Percentiles rank a stretch among this genome's conserved stretches.
These are phyloP conservation scores for Alternaria infectoria DNA, from an alignment of 2,329 filamentous ascomycete genomes.

Conservation along the genomic window DNA sequence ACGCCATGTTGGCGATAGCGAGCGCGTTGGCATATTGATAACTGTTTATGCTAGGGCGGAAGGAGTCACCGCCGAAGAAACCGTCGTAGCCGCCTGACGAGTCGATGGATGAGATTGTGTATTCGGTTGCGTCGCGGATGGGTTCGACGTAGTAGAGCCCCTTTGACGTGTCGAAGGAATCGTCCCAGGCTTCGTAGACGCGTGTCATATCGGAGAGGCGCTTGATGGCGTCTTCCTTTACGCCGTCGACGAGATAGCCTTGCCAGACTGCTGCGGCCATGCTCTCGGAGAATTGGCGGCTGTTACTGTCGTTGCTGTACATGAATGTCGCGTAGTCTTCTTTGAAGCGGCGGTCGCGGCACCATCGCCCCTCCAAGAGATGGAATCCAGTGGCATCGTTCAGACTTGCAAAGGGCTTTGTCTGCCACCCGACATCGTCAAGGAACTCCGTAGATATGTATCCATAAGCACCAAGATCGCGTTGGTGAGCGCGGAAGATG, in stretches of 20 bases:
- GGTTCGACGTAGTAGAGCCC: constrained; percentile 54
- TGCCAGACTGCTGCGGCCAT: constrained; percentile 52
- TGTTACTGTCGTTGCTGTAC: constrained; percentile 48
- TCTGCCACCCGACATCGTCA: constrained; percentile 53
- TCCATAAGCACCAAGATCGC: constrained; percentile 51
- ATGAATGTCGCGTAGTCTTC: constrained; percentile 54
- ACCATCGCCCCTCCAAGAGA: constrained; percentile 54
- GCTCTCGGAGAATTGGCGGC: constrained; percentile 53
- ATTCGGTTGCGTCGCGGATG: constrained; percentile 54
- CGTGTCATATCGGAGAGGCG: constrained; percentile 47
- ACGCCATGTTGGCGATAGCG: constrained; percentile 51
- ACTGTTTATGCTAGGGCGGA: constrained; percentile 54
- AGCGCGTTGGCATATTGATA: constrained; percentile 54
- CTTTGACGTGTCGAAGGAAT: constrained; percentile 50
- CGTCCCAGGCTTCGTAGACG: constrained; percentile 49
- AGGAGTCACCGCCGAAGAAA: constrained; percentile 50
- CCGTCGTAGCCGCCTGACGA: constrained; percentile 50
- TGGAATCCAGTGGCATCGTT: constrained; percentile 56
- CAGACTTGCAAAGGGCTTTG: constrained; percentile 51
- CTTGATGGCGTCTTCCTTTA: constrained; percentile 37
- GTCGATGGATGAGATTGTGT: constrained; percentile 55
- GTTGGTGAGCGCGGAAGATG: constrained; percentile 54
- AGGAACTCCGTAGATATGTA: constrained; percentile 56
- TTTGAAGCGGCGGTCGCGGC: constrained; percentile 52
- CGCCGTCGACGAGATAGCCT: constrained; percentile 53